These are phyloP conservation scores for Pyrus betulifolia DNA, from an alignment of 306 rosid genomes.

Conservation along the genomic window DNA sequence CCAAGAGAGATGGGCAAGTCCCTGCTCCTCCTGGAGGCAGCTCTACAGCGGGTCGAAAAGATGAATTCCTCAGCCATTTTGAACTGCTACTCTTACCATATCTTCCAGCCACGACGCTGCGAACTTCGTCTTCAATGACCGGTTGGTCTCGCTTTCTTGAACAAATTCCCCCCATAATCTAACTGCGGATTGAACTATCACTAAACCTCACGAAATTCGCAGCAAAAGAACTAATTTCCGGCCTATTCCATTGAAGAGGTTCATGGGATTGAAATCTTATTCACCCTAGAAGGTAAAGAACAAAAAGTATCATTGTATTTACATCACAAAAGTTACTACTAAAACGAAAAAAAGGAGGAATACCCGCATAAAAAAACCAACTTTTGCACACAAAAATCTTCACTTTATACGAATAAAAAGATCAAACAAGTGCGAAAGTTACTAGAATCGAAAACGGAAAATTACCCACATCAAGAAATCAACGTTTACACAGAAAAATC, in stretches of 20 bases:
- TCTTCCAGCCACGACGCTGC: constrained; percentile 30
- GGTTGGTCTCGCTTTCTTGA: constrained; percentile 62
- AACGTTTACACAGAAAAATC: not conserved
- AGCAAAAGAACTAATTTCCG: not conserved
- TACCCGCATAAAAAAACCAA: not conserved
- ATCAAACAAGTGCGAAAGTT: not conserved
- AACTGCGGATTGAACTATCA: not conserved
- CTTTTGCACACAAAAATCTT: not conserved
- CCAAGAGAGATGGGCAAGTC: constrained; percentile 52
- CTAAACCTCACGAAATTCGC: not conserved
- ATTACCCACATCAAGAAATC: not conserved
- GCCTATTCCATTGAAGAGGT: constrained; percentile 12
- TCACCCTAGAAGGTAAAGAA: not conserved
- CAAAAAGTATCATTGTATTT: not conserved
- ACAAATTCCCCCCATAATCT: constrained; percentile 61
- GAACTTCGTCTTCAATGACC: constrained; percentile 28
- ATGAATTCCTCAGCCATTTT: constrained; percentile 45
- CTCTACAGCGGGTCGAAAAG: constrained; percentile 26
- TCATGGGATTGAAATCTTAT: constrained; percentile 12
- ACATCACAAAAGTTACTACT: not conserved
- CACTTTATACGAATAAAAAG: not conserved
- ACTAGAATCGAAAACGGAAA: not conserved
- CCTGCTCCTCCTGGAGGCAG: constrained; percentile 25
- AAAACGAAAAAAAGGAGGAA: not conserved
- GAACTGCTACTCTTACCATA: constrained; percentile 39